Evolutionary conservation across 257 asterid genomes (phyloP), one percentile per base, ranked within the genome.

Genomic region (Salvia miltiorrhiza): DNA sequence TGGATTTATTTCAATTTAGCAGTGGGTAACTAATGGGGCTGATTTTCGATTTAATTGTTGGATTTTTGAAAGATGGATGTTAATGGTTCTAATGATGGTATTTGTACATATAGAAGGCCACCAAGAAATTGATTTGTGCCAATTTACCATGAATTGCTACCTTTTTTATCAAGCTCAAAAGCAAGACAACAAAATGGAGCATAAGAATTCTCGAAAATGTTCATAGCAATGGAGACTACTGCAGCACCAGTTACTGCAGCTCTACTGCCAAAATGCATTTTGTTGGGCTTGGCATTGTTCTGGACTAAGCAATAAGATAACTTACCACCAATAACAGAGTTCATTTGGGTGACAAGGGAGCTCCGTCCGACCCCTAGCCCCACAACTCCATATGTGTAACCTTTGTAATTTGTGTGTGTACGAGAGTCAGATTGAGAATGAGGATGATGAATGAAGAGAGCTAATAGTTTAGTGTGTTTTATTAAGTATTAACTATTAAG

Each of bases 271-370:
- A 85, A 80, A 45, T 72, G 57, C 67, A 88, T 76, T 72, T 70
- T 77, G 52, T 86, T 84, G 3, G 84, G 49, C 44, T 67, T 67
- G 13, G 60, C 49, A 19, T 66, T 49, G 8, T 10, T 39, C 9
- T 80, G 71, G 11, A 76, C 74, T 56, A 88, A 69, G 63, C 92
- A 85, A 17, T 88, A 85, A 1, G 88, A 88, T 63, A 88, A 88
- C 39, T 73, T 83, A 9, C 81, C 78, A 39, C 70, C 76, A 3
- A 76, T 71, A 13, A 58, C 50, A 13, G 77, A 58, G 53, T 66
- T 37, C 67, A 88, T 49, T 62, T 86, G 88, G n/a, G 82, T 71
- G 52, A 85, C 33, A 3, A 88, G 74, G 8, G 88, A 83, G 35
- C 30, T 37, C 0, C 61, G 59, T 5, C 81, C 77, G 5, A 24